These are phyloP conservation scores for Pythium monospermum DNA, from an alignment of 352 stramenopile genomes.

Conservation along the genomic window DNA sequence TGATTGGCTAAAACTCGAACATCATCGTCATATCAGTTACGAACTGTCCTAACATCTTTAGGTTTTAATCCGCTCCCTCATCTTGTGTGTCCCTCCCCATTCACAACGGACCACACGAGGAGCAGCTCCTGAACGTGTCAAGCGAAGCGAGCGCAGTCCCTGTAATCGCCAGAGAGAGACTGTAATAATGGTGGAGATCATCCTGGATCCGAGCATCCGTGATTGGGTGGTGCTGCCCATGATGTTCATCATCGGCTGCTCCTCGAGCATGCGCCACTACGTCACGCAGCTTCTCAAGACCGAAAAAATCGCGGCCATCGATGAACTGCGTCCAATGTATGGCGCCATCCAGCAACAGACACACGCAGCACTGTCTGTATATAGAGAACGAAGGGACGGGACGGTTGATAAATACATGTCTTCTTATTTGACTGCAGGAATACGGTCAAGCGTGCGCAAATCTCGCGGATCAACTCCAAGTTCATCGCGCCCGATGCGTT, in stretches of 20 bases:
- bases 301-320: slow-evolving; percentile 72
- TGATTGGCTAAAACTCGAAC: too few relatives aligned
- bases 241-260: slow-evolving; percentile 92
- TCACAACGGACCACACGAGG: background rate
- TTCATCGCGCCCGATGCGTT: slow-evolving; percentile 84
- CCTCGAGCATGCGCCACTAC: slow-evolving; percentile 82
- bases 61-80: slow-evolving; percentile 1
- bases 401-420: background rate
- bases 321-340: slow-evolving; percentile 77
- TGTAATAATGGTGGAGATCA: slow-evolving; percentile 76
- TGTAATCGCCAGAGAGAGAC: background rate
- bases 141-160: background rate
- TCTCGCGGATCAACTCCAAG: slow-evolving; percentile 87
- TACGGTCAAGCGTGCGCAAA: slow-evolving; percentile 76
- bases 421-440: slow-evolving; percentile 40
- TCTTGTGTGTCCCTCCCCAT: slow-evolving; percentile 3
- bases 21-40: too few relatives aligned
- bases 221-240: slow-evolving; percentile 98
- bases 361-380: too few relatives aligned
- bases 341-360: too few relatives aligned
- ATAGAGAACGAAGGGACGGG: too few relatives aligned
- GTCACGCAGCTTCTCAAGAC: slow-evolving; percentile 80
- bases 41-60: too few relatives aligned
- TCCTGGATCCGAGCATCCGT: slow-evolving; percentile 91
- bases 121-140: background rate